Evolutionary conservation across 441 rosid genomes (phyloP), one percentile per base, ranked within the genome.

Genomic region (Populus hybrid): DNA sequence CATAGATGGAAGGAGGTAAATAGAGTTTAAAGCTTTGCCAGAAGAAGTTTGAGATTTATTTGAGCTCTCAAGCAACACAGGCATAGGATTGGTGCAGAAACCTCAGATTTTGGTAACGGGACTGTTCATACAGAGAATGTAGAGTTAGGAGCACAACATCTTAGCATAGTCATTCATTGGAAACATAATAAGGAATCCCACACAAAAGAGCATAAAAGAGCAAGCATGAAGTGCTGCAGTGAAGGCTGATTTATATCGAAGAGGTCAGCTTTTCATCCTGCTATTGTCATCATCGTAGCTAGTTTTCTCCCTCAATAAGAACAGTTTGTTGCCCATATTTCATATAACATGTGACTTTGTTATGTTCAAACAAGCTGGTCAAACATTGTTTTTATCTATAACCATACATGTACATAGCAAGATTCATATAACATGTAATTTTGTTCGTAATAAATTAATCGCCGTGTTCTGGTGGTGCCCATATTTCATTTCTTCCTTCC

Each of bases 71-170:
- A 53, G 32, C 32, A 30, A 30, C 32, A 30, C 32, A 30, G 32
- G 73, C 14, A 16, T 70, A 67, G 63, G 71, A 53, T 38, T 28
- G 24, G 19, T 18, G 63, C 78, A 75, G 57, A 63, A 69, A 67
- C 84, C 76, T 63, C 61, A 67, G 64, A 67, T 76, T 84, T 83
- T 38, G 71, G 75, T 76, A 81, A 28, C 75, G 70, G 75, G 69
- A 73, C 42, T 38, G 70, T 59, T 46, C 79, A 82, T 82, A 82
- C 79, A 81, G 77, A 76, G 74, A 24, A 68, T 42, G 50, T 71
- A 81, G 88, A 83, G 84, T 79, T 71, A 76, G 67, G 18, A 40
- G 67, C 71, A 68, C 77, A 75, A 21, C 36, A 38, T 71, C 63
- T 69, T 82, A 78, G 76, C 46, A 28, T 79, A 24, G 67, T 68